Base-by-base conservation (phyloP, 257 asterid genomes). In the Rauvolfia tetraphylla region DNA sequence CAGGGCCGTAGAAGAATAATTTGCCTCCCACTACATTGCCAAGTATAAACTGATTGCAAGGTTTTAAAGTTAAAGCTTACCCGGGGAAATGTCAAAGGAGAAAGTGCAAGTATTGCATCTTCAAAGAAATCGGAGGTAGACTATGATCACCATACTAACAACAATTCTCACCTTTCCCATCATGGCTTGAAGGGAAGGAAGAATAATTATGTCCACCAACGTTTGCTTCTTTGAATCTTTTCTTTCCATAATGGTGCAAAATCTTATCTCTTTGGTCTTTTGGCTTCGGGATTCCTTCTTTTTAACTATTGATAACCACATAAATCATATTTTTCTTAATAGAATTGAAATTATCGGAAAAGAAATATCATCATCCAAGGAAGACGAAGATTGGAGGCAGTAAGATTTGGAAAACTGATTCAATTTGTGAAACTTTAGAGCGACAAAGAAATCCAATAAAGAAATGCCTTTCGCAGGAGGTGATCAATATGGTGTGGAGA, bases 401-500 rank as follows among this genome's bases (percentile, higher is more conserved):
- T 41, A 11, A 27, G 78, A 74, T 74, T 59, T 54, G 22, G 53
- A 20, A 59, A 74, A 59, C 38, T 67, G 46, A 8, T 74, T 59
- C 54, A 59, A 51, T 18, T 75, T 63, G 63, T 54, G 34, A 67
- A 75, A 17, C 27, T 51, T 41, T 41, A 14, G 39, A 76, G 44
- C 75, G 68, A 15, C 58, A 46, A 33, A 38, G 63, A 15, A 27
- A 67, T 25, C 44, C 71, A 59, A 27, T 41, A 15, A n/a, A 38
- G 41, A 23, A 68, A 68, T 34, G 79, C 68, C 38, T 53, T 76
- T n/a, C 17, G 13, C 41, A 18, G 49, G 42, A 46, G 33, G 7
- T 58, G 51, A 41, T 25, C 31, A 44, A 18, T 23, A 48, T 33
- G 23, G 75, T 79, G 79, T 56, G 81, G 53, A 72, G 84, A 85